Base-by-base conservation (phyloP, 352 stramenopile species). In the Pythium volutum region DNA sequence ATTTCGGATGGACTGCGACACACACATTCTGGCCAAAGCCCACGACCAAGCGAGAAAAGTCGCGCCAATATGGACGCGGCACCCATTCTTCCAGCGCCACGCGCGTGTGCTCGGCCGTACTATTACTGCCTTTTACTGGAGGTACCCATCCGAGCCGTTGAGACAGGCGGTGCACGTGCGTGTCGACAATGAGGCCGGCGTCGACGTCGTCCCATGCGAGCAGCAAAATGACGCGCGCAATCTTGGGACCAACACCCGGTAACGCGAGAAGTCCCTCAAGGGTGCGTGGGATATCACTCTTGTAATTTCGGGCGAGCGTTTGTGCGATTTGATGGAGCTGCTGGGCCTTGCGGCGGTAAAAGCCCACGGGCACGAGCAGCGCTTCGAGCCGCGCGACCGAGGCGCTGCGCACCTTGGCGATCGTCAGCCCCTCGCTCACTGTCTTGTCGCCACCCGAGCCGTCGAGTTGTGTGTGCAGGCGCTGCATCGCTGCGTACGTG, bases 11-110 rank as follows among this genome's bases (percentile, higher is more conserved):
- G 23, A 75, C 71, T 1, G 84, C 77, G 0, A 71, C 73, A 59
- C 84, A 93, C 9, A 87, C 59, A 29, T 52, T 76, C 54, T 93
- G 84, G 14, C 84, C 81, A 60, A 93, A 91, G n/a, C 84, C 84
- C 34, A 93, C 81, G 41, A 91, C 76, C 2, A 76, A 64, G 36
- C 76, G 76, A 14, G 83, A 93, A 36, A 93, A 69, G 8, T 69
- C 67, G 5, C 69, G 57, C 83, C 83, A 93, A 50, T 84, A 70
- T 42, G 75, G 56, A 1, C 65, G 68, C 12, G 83, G 83, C 45
- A 93, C 59, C 83, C 83, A 93, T 8, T 75, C 70, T 60, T 91
- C 79, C 20, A 91, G 55, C 16, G 75, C 73, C 12, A 61, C 63
- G 20, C 77, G 67, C 7, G 81, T 91, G 22, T 84, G 67, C 66